phyloP scores from a whole-genome alignment of 768 basidiomycete species.

The Cyclocybe aegerita region DNA sequence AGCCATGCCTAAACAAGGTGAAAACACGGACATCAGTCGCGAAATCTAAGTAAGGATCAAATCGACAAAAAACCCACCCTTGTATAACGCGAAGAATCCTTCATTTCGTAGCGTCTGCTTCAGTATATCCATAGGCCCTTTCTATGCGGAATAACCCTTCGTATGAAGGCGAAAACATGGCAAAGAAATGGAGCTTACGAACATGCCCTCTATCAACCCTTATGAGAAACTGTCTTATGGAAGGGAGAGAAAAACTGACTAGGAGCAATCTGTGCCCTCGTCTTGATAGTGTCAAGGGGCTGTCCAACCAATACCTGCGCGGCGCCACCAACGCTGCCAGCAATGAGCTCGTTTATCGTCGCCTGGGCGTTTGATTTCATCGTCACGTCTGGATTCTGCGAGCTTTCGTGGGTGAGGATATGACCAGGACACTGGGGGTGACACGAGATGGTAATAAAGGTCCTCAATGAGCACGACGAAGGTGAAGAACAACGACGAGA shows the following conservation, averaged over 20 bases:
- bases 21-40: neutral
- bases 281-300: conserved; percentile 87
- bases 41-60: too few species aligned
- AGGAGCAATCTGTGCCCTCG: conserved; percentile 83
- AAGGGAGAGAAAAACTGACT: conserved; percentile 43
- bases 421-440: neutral
- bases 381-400: neutral
- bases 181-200: conserved; percentile 63
- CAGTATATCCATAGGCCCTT: conserved; percentile 92
- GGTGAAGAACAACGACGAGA: neutral
- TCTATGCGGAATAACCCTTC: conserved; percentile 39
- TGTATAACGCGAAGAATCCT: conserved; percentile 92
- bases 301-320: conserved; percentile 95
- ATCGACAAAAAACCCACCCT: conserved; percentile 50
- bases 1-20: conserved; percentile 67
- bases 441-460: too few species aligned
- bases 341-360: conserved; percentile 79
- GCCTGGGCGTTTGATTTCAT: conserved; percentile 34
- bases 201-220: conserved; percentile 70
- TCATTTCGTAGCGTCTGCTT: conserved; percentile 81
- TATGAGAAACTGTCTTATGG: conserved; percentile 4
- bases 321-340: conserved; percentile 91
- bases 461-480: neutral
- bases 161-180: neutral
- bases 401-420: neutral